These are phyloP conservation scores for Panaeolus papilionaceus DNA, from an alignment of 768 basidiomycete species.

Conservation along the genomic window DNA sequence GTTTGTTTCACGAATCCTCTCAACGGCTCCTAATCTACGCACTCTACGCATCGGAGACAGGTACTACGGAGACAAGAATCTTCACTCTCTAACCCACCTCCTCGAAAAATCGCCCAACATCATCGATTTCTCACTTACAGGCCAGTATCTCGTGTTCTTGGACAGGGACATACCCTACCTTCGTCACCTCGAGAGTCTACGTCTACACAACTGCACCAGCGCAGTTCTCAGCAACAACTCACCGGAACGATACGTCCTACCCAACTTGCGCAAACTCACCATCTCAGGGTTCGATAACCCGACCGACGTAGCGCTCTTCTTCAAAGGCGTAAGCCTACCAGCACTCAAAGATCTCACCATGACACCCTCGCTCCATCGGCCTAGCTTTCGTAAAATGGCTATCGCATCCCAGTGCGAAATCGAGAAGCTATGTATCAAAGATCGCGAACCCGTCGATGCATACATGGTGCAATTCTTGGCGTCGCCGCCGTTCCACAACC, in stretches of 20 bases:
- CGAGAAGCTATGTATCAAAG: not conserved
- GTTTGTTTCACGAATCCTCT: not conserved
- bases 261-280: not conserved
- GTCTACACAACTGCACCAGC: conserved; percentile 4
- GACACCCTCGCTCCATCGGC: conserved; percentile 1
- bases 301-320: conserved; percentile 4
- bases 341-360: not conserved
- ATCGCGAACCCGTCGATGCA: not conserved
- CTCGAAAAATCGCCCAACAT: not conserved
- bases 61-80: conserved; percentile 6
- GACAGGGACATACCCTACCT: not conserved
- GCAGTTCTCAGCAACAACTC: conserved; percentile 2
- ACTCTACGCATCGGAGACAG: not conserved
- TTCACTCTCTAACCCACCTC: not conserved
- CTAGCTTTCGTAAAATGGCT: conserved; percentile 2
- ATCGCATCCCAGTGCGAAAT: not conserved
- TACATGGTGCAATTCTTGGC: conserved; percentile 8
- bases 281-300: conserved; percentile 4
- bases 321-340: not conserved
- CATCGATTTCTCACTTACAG: not conserved
- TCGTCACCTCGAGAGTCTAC: not conserved
- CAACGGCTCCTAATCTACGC: not conserved
- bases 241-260: not conserved
- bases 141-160: conserved; percentile 1
- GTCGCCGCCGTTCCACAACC: not conserved